Evolutionary conservation across 495 filamentous ascomycete species (phyloP).

Genomic region (Penicillium paxilli): DNA sequence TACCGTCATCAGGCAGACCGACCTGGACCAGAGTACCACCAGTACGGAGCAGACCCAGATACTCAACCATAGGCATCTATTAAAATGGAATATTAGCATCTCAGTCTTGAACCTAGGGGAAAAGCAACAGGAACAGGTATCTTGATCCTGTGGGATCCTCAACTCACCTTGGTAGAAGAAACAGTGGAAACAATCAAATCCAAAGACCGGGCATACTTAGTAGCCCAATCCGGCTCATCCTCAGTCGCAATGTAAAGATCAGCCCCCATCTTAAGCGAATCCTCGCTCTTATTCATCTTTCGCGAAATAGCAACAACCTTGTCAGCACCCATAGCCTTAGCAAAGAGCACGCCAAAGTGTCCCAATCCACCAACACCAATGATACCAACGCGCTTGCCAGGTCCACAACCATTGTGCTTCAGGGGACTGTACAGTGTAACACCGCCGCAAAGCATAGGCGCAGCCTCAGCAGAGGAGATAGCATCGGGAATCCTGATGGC

Average conservation of each 20-base stretch:
- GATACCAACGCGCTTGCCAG: slow-evolving; percentile 81
- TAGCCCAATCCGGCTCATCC: slow-evolving; percentile 74
- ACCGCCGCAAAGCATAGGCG: slow-evolving; percentile 86
- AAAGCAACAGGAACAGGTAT: not conserved
- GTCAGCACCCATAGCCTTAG: slow-evolving; percentile 70
- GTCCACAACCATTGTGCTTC: slow-evolving; percentile 70
- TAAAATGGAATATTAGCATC: slow-evolving; percentile 2
- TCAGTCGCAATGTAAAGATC: slow-evolving; percentile 80
- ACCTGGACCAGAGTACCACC: slow-evolving; percentile 81
- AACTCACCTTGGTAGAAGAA: slow-evolving; percentile 58
- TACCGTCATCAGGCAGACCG: slow-evolving; percentile 68
- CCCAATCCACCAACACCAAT: slow-evolving; percentile 84
- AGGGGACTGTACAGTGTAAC: slow-evolving; percentile 78
- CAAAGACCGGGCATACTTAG: slow-evolving; percentile 61
- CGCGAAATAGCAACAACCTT: slow-evolving; percentile 80
- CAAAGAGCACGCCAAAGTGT: slow-evolving; percentile 63
- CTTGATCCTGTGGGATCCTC: no score
- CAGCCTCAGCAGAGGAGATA: slow-evolving; percentile 58
- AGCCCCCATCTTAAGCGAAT: slow-evolving; percentile 62
- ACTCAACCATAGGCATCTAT: slow-evolving; percentile 73
- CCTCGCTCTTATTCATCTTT: slow-evolving; percentile 62
- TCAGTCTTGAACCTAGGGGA: not conserved
- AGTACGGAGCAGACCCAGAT: slow-evolving; percentile 65
- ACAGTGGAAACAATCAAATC: slow-evolving; percentile 86
- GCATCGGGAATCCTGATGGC: slow-evolving; percentile 76